Percentiles rank a stretch among this genome's conserved stretches.
phyloP scores from a whole-genome alignment of 768 basidiomycete species.

The Trametes punicea region DNA sequence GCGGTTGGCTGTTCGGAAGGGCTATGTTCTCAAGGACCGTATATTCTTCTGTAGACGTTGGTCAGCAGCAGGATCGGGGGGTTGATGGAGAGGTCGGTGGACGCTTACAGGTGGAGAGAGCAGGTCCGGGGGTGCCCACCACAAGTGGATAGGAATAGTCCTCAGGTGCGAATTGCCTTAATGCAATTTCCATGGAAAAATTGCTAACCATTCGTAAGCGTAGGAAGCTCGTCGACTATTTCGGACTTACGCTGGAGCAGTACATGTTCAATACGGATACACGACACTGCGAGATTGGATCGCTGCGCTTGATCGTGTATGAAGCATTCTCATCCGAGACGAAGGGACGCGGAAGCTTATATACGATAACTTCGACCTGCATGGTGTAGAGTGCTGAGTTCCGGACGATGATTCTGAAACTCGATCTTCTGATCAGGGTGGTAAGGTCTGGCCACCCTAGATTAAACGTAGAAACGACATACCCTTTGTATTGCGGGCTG shows the following conservation, averaged over 20 bases:
- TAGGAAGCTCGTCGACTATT: constrained; percentile 11
- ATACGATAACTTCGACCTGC: background rate
- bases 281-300: background rate
- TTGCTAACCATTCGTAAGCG: background rate
- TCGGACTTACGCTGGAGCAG: constrained; percentile 6
- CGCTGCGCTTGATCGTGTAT: constrained; percentile 2
- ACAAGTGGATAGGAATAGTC: background rate
- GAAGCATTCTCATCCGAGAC: background rate
- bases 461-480: no score
- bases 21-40: no score
- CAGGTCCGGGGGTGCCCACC: constrained; percentile 3
- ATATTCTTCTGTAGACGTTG: background rate
- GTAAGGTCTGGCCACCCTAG: no score
- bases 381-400: no score
- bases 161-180: background rate
- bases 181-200: background rate
- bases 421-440: no score
- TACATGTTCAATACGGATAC: background rate
- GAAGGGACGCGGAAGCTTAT: background rate
- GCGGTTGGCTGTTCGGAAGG: no score
- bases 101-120: constrained; percentile 5
- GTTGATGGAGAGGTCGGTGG: constrained; percentile 4
- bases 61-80: constrained; percentile 2
- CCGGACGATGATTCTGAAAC: no score
- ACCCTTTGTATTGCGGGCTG: no score